Evolutionary conservation across 108 stramenopile genomes (phyloP), one percentile per base, ranked within the genome.

Genomic region (Nitzschia sp.): DNA sequence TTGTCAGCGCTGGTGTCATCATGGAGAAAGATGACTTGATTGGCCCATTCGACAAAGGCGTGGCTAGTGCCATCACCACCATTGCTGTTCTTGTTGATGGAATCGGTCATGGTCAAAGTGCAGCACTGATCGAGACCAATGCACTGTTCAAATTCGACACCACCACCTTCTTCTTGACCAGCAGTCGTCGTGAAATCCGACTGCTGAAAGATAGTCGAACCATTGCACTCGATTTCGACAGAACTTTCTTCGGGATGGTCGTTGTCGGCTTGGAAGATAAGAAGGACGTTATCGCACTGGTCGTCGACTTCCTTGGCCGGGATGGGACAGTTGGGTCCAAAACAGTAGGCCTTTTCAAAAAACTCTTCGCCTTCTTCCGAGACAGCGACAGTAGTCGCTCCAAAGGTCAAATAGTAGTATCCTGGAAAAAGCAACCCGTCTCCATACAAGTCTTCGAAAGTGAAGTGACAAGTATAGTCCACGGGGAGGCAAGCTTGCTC

Each of bases 391-490:
- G 55, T 56, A 4, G 23, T 31, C 6, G 55, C 55, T 28, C 55
- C 55, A 56, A 29, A 56, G 15, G 55, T 56, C 55, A 56, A 31
- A 56, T 29, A 56, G 30, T 29, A 56, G 30, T 56, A 56, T 56
- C 55, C 55, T 3, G 55, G 55, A 30, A 21, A 25, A 9, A 56
- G 9, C 4, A 56, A 31, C 30, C 55, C 55, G 21, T 56, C 55
- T 2, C 55, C 55, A 28, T 32, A 56, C 28, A 21, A 56, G 28
- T 56, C 55, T 56, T 21, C 55, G 26, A 56, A 56, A 3, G 55
- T 56, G 55, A 56, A 56, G 30, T 56, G 9, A 17, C 55, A 56
- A 11, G 55, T 29, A 21, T 17, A 29, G 27, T 56, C 17, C 31
- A 17, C 27, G 28, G 55, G 55, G 8, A 56, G 23, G 17, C 55